phyloP scores from a whole-genome alignment of 1,284 basidiomycete species.

The Papiliotrema terrestris region DNA sequence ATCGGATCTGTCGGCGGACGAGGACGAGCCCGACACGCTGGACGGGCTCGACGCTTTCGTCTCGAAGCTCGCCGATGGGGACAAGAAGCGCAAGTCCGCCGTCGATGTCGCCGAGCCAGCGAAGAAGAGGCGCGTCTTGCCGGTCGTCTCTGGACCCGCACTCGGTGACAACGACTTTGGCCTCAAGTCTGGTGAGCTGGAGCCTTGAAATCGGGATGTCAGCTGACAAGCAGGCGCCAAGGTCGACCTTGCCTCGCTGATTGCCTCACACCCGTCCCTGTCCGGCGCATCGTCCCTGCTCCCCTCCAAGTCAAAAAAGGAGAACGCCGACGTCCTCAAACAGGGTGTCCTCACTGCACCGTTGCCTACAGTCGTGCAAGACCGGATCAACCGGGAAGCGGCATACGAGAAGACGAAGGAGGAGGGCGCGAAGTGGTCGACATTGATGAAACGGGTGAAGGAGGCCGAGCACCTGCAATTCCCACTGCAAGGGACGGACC shows the following conservation, averaged over 20 bases:
- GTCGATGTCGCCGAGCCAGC: conserved; percentile 65
- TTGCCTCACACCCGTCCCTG: conserved; percentile 61
- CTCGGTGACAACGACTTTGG: conserved; percentile 37
- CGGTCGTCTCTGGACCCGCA: conserved; percentile 44
- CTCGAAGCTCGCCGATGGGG: conserved; percentile 59
- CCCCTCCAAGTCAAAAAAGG: conserved; percentile 21
- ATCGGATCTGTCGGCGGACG: conserved; percentile 57
- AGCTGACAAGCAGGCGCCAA: conserved; percentile 37
- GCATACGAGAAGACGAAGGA: conserved; percentile 90
- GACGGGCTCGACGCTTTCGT: conserved; percentile 69
- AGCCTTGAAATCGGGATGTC: neutral
- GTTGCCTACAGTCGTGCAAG: conserved; percentile 78
- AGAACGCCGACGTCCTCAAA: conserved; percentile 50
- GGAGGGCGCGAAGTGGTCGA: conserved; percentile 91
- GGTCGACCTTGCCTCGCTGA: conserved; percentile 51
- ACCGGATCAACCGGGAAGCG: conserved; percentile 85
- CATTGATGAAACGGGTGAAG: conserved; percentile 81
- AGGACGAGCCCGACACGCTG: conserved; percentile 55
- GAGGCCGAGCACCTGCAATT: conserved; percentile 92
- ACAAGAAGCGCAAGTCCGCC: conserved; percentile 68
- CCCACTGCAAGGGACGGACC: conserved; percentile 74
- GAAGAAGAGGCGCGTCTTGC: conserved; percentile 46
- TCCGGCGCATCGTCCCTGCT: conserved; percentile 52
- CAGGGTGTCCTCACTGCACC: conserved; percentile 74
- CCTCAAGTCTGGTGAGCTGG: conserved; percentile 35